A percentile compares a stretch with the other conserved stretches of the same genome.
Conservation (phyloP, 495 filamentous ascomycete genomes). For the Penicillium herquei region DNA sequence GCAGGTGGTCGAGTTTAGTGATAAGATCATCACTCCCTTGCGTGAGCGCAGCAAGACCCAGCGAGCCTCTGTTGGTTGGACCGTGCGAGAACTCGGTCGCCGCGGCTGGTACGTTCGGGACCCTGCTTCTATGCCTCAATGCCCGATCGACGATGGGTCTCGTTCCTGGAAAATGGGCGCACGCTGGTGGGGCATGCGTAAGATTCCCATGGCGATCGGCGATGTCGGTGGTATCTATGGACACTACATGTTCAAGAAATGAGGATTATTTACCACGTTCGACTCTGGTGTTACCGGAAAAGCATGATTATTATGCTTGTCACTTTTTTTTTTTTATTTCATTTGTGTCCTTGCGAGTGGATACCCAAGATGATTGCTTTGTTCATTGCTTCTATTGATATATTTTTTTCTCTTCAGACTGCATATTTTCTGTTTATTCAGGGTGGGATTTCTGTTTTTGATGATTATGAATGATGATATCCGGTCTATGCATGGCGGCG, state of each 20-base stretch:
- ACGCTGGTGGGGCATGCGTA: constrained; percentile 84
- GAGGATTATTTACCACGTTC: background rate
- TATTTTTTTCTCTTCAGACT: background rate
- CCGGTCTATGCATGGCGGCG: constrained; percentile 35
- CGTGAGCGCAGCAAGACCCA: constrained; percentile 51
- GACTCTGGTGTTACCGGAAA: constrained; percentile 3
- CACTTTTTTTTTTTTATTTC: constrained; percentile 1
- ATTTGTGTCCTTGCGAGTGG: constrained; percentile 10
- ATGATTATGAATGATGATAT: constrained; percentile 32
- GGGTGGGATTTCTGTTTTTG: constrained; percentile 15
- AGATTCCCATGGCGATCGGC: constrained; percentile 72
- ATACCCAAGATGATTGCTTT: constrained; percentile 27
- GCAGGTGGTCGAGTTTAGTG: constrained; percentile 74
- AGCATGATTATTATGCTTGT: constrained; percentile 1
- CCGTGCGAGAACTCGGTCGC: constrained; percentile 64
- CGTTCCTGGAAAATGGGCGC: constrained; percentile 87
- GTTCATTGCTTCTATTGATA: background rate
- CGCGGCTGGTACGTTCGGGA: constrained; percentile 69
- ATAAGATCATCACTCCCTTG: constrained; percentile 66
- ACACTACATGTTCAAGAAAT: constrained; percentile 78
- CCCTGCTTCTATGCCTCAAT: constrained; percentile 35
- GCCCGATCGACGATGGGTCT: constrained; percentile 46
- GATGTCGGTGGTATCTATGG: constrained; percentile 87
- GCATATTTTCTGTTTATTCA: background rate
- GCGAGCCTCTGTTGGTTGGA: constrained; percentile 59